Percentiles rank a stretch among this genome's conserved stretches.
Conservation (phyloP, 306 rosid genomes). For the Trichosanthes cucumerina region DNA sequence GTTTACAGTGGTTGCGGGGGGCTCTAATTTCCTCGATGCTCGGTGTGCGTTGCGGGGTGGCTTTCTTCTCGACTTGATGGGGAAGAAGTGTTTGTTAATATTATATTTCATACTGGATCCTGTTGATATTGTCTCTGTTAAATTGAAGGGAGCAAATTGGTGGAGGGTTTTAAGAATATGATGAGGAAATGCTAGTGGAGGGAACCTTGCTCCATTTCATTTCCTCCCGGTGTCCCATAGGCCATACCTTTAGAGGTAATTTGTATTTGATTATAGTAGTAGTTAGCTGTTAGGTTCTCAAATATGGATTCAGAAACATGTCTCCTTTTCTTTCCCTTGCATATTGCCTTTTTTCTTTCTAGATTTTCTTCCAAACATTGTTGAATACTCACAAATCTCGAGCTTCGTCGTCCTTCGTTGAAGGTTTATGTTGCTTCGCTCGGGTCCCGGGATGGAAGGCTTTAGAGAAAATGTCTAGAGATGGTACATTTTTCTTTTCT, state of each 20-base stretch:
- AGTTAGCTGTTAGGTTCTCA: background rate
- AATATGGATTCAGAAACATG: background rate
- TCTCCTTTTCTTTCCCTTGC: background rate
- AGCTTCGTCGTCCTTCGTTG: background rate
- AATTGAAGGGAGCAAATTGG: background rate
- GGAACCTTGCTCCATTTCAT: background rate
- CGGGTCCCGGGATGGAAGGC: background rate
- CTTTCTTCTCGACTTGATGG: background rate
- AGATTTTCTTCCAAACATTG: background rate
- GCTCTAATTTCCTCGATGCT: background rate
- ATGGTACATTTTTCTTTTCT: background rate
- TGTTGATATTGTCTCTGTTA: conserved; percentile 2
- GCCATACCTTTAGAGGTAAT: conserved; percentile 1
- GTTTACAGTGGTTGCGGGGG: background rate
- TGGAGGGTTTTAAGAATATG: background rate
- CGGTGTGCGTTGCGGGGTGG: too few species aligned
- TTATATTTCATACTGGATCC: conserved; percentile 2
- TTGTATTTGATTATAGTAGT: background rate
- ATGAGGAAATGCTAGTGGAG: background rate
- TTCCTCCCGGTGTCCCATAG: background rate
- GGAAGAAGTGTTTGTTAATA: background rate
- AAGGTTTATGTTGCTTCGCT: background rate
- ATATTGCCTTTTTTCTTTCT: background rate
- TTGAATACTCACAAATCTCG: background rate
- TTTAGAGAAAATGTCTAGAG: background rate